phyloP scores from a whole-genome alignment of 768 basidiomycete species.

The Mycena belliarum region DNA sequence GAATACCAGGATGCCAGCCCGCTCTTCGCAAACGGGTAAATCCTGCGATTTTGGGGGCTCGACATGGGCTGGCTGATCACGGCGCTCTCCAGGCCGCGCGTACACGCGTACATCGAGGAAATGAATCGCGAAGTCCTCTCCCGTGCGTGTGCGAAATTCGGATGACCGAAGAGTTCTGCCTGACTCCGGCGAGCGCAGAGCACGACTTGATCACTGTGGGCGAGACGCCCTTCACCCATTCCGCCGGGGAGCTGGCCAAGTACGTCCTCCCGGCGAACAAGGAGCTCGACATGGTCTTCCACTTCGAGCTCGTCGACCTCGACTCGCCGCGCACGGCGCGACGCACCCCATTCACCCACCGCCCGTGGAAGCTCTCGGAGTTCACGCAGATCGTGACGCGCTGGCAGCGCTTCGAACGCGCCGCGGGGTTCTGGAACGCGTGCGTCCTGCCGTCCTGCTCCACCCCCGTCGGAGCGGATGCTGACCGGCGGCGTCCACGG shows the following conservation, averaged over 20 bases:
- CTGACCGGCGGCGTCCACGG: neutral
- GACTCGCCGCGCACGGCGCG: slow-evolving; percentile 44
- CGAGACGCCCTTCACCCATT: slow-evolving; percentile 61
- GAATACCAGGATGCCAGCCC: slow-evolving; percentile 55
- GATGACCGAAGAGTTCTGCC: too few relatives aligned
- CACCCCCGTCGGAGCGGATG: neutral
- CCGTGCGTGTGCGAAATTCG: too few relatives aligned
- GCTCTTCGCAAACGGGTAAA: slow-evolving; percentile 65
- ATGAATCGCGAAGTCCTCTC: slow-evolving; percentile 65
- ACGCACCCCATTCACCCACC: slow-evolving; percentile 41
- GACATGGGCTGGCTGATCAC: too few relatives aligned
- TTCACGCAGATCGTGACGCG: slow-evolving; percentile 46
- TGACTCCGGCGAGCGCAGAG: slow-evolving; percentile 32
- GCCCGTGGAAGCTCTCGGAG: slow-evolving; percentile 53
- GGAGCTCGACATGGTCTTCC: slow-evolving; percentile 67
- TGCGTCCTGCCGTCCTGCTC: slow-evolving; percentile 32
- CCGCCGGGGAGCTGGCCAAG: slow-evolving; percentile 48
- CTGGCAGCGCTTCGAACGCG: slow-evolving; percentile 64
- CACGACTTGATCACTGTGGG: slow-evolving; percentile 66
- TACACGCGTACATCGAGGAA: slow-evolving; percentile 68
- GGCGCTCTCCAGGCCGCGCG: slow-evolving; percentile 50
- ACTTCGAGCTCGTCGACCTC: slow-evolving; percentile 62
- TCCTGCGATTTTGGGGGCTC: too few relatives aligned
- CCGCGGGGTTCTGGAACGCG: slow-evolving; percentile 70
- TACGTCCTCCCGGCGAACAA: slow-evolving; percentile 60